phyloP scores from a whole-genome alignment of 139 green algal species.

The Picochlorum sp. region DNA sequence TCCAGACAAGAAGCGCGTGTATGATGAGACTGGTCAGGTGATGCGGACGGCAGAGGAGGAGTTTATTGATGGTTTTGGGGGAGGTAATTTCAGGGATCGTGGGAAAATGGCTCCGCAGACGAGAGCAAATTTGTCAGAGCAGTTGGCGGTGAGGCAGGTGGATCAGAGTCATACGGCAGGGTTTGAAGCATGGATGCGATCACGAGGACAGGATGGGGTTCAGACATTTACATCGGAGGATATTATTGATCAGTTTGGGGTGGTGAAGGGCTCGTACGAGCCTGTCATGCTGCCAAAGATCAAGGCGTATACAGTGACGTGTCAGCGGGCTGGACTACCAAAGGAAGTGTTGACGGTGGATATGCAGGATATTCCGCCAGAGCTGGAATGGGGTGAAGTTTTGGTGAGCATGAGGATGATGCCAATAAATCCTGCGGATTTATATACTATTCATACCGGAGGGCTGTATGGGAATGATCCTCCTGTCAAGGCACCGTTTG shows the following conservation, averaged over 20 bases:
- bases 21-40: slow-evolving; percentile 68
- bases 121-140: slow-evolving; percentile 48
- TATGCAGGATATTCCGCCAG: slow-evolving; percentile 37
- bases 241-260: slow-evolving; percentile 54
- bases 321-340: slow-evolving; percentile 20
- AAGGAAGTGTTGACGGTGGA: slow-evolving; percentile 35
- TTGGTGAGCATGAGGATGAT: slow-evolving; percentile 51
- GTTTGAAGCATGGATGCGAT: slow-evolving; percentile 79
- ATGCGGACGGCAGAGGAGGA: slow-evolving; percentile 64
- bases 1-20: slow-evolving; percentile 45
- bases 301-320: slow-evolving; percentile 47
- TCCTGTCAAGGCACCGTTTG: slow-evolving; percentile 40
- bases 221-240: slow-evolving; percentile 63
- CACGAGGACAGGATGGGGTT: slow-evolving; percentile 35
- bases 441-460: slow-evolving; percentile 52
- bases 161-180: slow-evolving; percentile 56
- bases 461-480: slow-evolving; percentile 50
- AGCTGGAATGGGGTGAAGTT: slow-evolving; percentile 79
- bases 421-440: slow-evolving; percentile 64
- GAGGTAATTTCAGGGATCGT: slow-evolving; percentile 41
- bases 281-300: slow-evolving; percentile 51
- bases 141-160: slow-evolving; percentile 50
- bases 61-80: slow-evolving; percentile 71
- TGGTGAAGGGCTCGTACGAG: slow-evolving; percentile 66
- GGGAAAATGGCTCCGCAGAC: slow-evolving; percentile 5